phyloP scores from a whole-genome alignment of 1,284 basidiomycete species.

The Heliocybe sulcata region DNA sequence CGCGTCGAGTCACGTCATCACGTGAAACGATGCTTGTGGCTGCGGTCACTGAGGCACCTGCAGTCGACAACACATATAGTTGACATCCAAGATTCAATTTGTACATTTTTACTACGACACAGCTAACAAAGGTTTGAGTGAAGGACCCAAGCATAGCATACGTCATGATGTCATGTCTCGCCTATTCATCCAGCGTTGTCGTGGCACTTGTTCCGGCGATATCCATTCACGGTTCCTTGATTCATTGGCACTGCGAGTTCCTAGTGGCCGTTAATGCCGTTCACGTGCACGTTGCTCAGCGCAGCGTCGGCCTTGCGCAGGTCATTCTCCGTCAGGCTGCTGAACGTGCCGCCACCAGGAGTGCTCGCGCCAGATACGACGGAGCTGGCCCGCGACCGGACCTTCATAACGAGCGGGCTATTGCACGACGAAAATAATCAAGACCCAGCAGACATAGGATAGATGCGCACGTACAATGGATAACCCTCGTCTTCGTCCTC shows the following conservation, averaged over 20 bases:
- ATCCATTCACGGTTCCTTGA: too few relatives aligned
- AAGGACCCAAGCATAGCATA: too few relatives aligned
- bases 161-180: too few relatives aligned
- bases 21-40: too few relatives aligned
- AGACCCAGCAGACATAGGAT: slow-evolving; percentile 4
- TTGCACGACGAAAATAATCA: slow-evolving; percentile 7
- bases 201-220: too few relatives aligned
- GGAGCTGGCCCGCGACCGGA: slow-evolving; percentile 80
- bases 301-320: slow-evolving; percentile 80
- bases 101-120: too few relatives aligned
- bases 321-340: slow-evolving; percentile 79
- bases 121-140: too few relatives aligned
- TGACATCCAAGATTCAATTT: too few relatives aligned
- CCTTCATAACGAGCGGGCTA: slow-evolving; percentile 88
- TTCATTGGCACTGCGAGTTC: neutral
- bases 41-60: too few relatives aligned
- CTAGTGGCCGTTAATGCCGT: slow-evolving; percentile 19
- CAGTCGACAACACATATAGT: too few relatives aligned
- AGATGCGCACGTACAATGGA: slow-evolving; percentile 61
- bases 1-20: too few relatives aligned
- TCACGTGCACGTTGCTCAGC: slow-evolving; percentile 51
- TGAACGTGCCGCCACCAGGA: slow-evolving; percentile 72
- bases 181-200: too few relatives aligned
- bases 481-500: slow-evolving; percentile 91
- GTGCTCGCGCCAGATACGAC: slow-evolving; percentile 86